A percentile compares a stretch with the other conserved stretches of the same genome.
Evolutionary conservation across 1,284 basidiomycete genomes (phyloP).

Genomic region (Quambalaria eucalypti): DNA sequence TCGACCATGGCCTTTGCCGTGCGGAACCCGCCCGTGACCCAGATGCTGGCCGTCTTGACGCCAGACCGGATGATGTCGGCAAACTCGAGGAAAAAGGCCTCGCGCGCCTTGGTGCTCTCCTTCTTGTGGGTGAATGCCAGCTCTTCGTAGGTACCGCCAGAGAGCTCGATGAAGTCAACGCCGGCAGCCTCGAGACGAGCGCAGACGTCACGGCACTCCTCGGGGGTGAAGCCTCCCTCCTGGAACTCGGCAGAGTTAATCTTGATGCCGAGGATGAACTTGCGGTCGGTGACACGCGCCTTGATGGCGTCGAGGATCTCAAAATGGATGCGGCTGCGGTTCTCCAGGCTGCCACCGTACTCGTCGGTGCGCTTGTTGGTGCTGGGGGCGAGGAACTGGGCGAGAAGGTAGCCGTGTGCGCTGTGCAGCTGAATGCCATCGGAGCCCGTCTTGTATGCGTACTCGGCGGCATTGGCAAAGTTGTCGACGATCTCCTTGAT

Average conservation of each 20-base stretch:
- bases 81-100: conserved; percentile 49
- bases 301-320: conserved; percentile 48
- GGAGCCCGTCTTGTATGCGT: conserved; percentile 45
- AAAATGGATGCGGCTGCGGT: conserved; percentile 48
- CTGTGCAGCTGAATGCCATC: conserved; percentile 47
- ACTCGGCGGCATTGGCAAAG: conserved; percentile 48
- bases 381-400: conserved; percentile 42
- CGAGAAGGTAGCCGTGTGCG: conserved; percentile 35
- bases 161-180: conserved; percentile 16
- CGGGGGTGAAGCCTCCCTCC: conserved; percentile 9
- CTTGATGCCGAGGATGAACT: conserved; percentile 53
- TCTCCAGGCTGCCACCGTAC: conserved; percentile 49
- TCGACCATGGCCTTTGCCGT: conserved; percentile 49
- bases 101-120: conserved; percentile 46
- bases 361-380: conserved; percentile 49
- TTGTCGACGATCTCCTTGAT: conserved; percentile 27
- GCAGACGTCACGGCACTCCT: conserved; percentile 9
- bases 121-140: conserved; percentile 40
- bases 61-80: conserved; percentile 5
- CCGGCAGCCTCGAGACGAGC: conserved; percentile 8
- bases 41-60: conserved; percentile 38
- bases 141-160: conserved; percentile 14
- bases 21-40: conserved; percentile 53
- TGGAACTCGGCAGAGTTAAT: conserved; percentile 48
- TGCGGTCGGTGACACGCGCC: conserved; percentile 32